Base-by-base conservation (phyloP, 2,329 filamentous ascomycete genomes). In the Anthostomella pinea region DNA sequence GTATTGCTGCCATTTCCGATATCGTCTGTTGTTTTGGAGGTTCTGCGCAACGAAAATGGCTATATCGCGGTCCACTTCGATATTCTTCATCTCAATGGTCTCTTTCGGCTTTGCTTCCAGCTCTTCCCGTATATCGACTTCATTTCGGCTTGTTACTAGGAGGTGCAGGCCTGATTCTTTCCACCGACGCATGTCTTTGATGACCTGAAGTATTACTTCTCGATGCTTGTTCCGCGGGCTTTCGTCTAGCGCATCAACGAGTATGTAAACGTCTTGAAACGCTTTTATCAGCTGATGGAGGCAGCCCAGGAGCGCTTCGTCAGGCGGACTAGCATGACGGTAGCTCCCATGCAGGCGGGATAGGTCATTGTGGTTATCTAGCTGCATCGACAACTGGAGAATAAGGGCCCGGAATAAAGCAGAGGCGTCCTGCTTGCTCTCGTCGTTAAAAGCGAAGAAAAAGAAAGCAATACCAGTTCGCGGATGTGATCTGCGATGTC, bases 381-480 rank as follows among this genome's bases (percentile, higher is more conserved):
- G 40, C 39, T 62, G 59, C 3, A 34, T 24, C 5, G 54, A 57
- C 3, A 67, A 49, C 35, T 67, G 64, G 9, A 56, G 26, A 15
- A 65, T 37, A 0, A 67, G 35, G 3, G 58, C 52, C 2, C 60
- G 54, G 3, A 67, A 43, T 49, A 66, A 54, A 1, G 53, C 45
- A 0, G 46, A 58, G 0, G 45, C 16, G 18, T 56, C 42, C 38
- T 63, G 58, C 25, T 67, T 67, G 8, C 23, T 28, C 1, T 43
- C 18, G 26, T 66, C 62, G 27, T 57, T 60, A 42, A 65, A 67
- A 3, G 60, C 56, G 32, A 68, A 68, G 48, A 60, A 68, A 45
- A 68, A 68, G 41, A 60, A 66, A 2, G 53, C 58, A 9, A 66
- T 31, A 1, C 52, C 60, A 8, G 55, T 49, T 6, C 34, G 28